Base-by-base conservation (phyloP, 2,329 filamentous ascomycete species). In the Ilyonectria sp. region DNA sequence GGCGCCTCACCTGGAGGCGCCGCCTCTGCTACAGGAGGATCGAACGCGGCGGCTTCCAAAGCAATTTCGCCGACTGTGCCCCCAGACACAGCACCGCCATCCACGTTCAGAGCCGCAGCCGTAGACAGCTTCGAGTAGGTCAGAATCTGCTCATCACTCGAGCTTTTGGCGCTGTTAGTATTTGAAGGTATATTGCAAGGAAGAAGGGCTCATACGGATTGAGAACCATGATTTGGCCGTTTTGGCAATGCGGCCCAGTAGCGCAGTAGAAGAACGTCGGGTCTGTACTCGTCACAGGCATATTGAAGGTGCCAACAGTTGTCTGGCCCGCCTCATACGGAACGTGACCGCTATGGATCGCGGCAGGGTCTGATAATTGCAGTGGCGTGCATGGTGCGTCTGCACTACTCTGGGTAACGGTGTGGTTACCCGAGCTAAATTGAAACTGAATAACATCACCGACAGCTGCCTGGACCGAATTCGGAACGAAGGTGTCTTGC, bases 241-340 rank as follows among this genome's bases (percentile, higher is more conserved):
- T 74, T 71, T 86, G 82, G 52, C 86, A 88, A 65, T 88, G 86
- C 3, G 81, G 82, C 0, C 78, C 81, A 2, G 83, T 83, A 0
- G 85, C 83, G 63, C 86, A 88, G 74, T 87, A 88, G 35, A 86
- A 68, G 74, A 85, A 88, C 65, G 87, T 82, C 6, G 85, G 80
- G 2, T 83, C 79, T 0, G 82, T 79, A 64, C 78, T 81, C 31
- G 80, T 81, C 19, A 88, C 75, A 11, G 80, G 79, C 74, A 88
- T 80, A 63, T 81, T 84, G 71, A 87, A 88, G 1, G 82, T 83
- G 0, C 82, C 82, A 7, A 84, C 82, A 0, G 74, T 79, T 3
- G 74, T 75, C 58, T 82, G 79, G 0, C 79, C 81, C 8, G 72
- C 77, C 13, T 74, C 4, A 33, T 77, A 84, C 0, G 82, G 81